phyloP scores from a whole-genome alignment of 352 stramenopile species.

The Pythium aristosporum region DNA sequence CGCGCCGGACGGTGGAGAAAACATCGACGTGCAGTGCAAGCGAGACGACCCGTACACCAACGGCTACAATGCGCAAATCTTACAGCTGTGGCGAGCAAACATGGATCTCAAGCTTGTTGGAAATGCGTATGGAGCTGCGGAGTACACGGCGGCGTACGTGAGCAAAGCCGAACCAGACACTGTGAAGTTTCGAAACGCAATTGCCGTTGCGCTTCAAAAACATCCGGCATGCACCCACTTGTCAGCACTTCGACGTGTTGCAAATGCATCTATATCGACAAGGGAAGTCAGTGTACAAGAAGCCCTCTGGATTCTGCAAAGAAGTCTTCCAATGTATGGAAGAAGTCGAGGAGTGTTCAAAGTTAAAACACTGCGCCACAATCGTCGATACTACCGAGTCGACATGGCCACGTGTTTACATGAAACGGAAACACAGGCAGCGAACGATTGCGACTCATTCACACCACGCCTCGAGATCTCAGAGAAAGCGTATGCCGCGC shows the following conservation, averaged over 20 bases:
- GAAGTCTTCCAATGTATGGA: not conserved
- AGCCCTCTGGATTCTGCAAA: not conserved
- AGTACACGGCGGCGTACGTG: slow-evolving; percentile 29
- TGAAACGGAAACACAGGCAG: not conserved
- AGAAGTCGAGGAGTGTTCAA: not conserved
- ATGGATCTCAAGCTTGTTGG: slow-evolving; percentile 20
- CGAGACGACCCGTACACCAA: not conserved
- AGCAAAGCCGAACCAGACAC: slow-evolving; percentile 28
- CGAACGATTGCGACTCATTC: too few relatives aligned
- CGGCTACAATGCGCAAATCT: not conserved
- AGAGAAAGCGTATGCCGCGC: not conserved
- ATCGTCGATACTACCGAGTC: not conserved
- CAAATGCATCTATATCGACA: not conserved
- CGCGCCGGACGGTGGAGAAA: not conserved
- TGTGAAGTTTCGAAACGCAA: not conserved
- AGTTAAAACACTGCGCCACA: not conserved
- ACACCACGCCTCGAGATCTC: too few relatives aligned
- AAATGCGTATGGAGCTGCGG: slow-evolving; percentile 25
- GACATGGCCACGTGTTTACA: not conserved
- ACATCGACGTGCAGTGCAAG: not conserved
- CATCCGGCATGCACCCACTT: not conserved
- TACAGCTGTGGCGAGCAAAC: not conserved
- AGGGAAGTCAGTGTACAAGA: not conserved
- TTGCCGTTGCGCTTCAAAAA: not conserved
- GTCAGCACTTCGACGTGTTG: not conserved